These are phyloP conservation scores for Brettanomyces bruxellensis DNA, from an alignment of 805 yeast genomes.

Conservation along the genomic window DNA sequence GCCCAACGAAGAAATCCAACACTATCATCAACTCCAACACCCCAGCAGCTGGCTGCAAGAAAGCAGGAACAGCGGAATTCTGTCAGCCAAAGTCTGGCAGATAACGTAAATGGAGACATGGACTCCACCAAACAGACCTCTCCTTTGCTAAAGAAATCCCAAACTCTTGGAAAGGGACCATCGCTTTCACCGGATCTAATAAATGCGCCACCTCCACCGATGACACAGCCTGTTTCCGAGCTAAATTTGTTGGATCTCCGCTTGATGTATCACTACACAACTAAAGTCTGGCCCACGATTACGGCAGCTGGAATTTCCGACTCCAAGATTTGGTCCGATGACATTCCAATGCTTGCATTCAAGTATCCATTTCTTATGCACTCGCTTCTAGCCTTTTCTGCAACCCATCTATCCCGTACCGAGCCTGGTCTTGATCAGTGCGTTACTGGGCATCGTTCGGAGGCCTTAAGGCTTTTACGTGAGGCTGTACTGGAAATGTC, in stretches of 20 bases:
- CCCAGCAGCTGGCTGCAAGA: conserved; percentile 15
- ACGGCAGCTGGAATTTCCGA: conserved; percentile 88
- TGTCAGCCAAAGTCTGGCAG: background rate
- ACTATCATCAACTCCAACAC: conserved; percentile 11
- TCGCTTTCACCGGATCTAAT: conserved; percentile 23
- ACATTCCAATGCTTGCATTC: conserved; percentile 83
- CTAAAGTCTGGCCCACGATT: conserved; percentile 77
- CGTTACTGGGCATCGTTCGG: conserved; percentile 80
- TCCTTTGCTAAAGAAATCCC: background rate
- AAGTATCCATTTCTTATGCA: conserved; percentile 89
- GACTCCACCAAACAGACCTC: background rate
- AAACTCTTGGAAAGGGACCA: conserved; percentile 9
- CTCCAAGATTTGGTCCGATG: conserved; percentile 76
- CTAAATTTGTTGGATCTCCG: conserved; percentile 70
- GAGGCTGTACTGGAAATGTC: conserved; percentile 82
- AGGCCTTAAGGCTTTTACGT: conserved; percentile 69
- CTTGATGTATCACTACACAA: conserved; percentile 80
- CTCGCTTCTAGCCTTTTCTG: conserved; percentile 80
- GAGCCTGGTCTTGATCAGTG: conserved; percentile 70
- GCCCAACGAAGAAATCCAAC: background rate
- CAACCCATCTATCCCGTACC: conserved; percentile 78
- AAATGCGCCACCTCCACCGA: conserved; percentile 19
- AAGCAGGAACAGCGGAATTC: conserved; percentile 9
- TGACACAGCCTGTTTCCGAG: conserved; percentile 12
- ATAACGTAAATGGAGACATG: background rate